phyloP scores from a whole-genome alignment of 176 grass and related monocot species.

The Triticum aestivum region IWGSC_CS_RefSeq_v2.1 NC_057810.1:243140987-243141486 shows the following conservation, averaged over 20 bases:
- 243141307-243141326: conserved; percentile 28
- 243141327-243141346: conserved; percentile 13
- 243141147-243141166: conserved; percentile 21
- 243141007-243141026: conserved; percentile 12
- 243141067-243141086: conserved; percentile 29
- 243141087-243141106: not conserved
- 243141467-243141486: too few species aligned
- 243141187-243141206: not conserved
- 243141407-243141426: conserved; percentile 41
- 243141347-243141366: conserved; percentile 10
- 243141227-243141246: not conserved
- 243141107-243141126: not conserved
- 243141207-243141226: conserved; percentile 24
- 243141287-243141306: conserved; percentile 29
- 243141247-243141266: conserved; percentile 24
- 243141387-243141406: conserved; percentile 44
- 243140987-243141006: conserved; percentile 14
- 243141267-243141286: conserved; percentile 33
- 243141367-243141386: conserved; percentile 28
- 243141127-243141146: conserved; percentile 24
- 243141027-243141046: not conserved
- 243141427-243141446: conserved; percentile 52
- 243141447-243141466: conserved; percentile 36
- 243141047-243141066: conserved; percentile 23
- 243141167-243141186: conserved; percentile 49